These are phyloP conservation scores for Colletotrichum karsti DNA, from an alignment of 2,329 filamentous ascomycete genomes.

Conservation along the genomic window DNA sequence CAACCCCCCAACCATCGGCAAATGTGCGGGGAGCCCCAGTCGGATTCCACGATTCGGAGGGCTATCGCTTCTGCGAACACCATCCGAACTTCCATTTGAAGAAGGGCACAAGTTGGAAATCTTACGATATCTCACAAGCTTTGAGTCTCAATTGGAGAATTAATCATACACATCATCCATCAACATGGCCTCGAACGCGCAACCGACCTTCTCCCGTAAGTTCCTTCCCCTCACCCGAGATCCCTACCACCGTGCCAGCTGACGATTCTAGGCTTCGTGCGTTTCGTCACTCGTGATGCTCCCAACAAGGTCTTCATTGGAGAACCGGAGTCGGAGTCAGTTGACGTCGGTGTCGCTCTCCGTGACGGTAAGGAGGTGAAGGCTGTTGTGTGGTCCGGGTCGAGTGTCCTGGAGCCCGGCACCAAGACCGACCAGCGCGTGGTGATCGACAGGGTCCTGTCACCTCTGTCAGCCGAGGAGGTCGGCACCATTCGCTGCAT, in stretches of 20 bases:
- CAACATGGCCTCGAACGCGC: conserved; percentile 3
- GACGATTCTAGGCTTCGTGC: conserved; percentile 59
- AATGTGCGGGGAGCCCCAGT: conserved; percentile 15
- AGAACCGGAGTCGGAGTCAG: conserved; percentile 57
- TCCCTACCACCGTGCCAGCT: not conserved
- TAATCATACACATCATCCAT: not conserved
- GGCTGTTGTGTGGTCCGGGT: conserved; percentile 65
- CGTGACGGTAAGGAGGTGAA: conserved; percentile 64
- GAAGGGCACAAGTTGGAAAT: not conserved
- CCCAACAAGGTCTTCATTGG: conserved; percentile 60
- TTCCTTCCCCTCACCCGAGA: not conserved
- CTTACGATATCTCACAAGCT: not conserved
- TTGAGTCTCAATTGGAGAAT: not conserved
- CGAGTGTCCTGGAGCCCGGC: conserved; percentile 64
- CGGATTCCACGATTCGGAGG: conserved; percentile 7
- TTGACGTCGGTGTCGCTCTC: conserved; percentile 67
- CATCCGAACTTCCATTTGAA: conserved; percentile 9
- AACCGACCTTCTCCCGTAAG: conserved; percentile 16
- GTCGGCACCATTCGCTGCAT: conserved; percentile 54
- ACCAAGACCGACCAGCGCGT: conserved; percentile 55
- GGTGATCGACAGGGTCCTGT: conserved; percentile 57
- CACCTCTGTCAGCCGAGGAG: conserved; percentile 43
- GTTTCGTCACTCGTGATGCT: conserved; percentile 63
- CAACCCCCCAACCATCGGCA: conserved; percentile 2
- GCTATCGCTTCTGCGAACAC: not conserved